Percentiles rank a stretch among this genome's conserved stretches.
Conservation (phyloP, 345 rosid genomes). For the Populus deltoides region DNA sequence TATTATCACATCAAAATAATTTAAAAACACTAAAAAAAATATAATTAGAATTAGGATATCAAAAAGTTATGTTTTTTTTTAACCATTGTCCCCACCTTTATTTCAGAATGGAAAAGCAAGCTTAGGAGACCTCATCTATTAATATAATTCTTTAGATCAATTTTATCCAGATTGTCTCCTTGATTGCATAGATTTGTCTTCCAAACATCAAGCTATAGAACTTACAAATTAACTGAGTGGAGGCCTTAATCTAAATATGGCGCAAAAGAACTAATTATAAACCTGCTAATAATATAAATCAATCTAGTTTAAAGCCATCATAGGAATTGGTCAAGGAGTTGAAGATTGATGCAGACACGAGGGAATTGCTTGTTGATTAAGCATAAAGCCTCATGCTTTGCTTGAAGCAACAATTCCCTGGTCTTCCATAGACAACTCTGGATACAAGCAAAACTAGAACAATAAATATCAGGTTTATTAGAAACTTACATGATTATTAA, state of each 20-base stretch:
- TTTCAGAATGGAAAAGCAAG: slow-evolving; percentile 82
- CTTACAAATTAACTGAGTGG: slow-evolving; percentile 71
- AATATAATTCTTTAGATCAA: slow-evolving; percentile 75
- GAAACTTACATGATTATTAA: too few species aligned
- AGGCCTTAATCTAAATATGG: slow-evolving; percentile 75
- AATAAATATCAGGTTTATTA: too few species aligned
- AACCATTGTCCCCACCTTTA: slow-evolving; percentile 8
- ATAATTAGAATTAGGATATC: neutral
- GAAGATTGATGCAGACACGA: slow-evolving; percentile 79
- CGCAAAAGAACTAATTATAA: slow-evolving; percentile 55
- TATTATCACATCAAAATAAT: too few species aligned
- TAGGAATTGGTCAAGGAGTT: slow-evolving; percentile 95
- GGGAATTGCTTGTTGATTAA: slow-evolving; percentile 76
- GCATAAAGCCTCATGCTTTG: slow-evolving; percentile 81
- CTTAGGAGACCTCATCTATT: slow-evolving; percentile 78
- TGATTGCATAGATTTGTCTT: slow-evolving; percentile 83
- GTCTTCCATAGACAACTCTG: slow-evolving; percentile 84
- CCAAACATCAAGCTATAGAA: slow-evolving; percentile 93
- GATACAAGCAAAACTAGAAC: slow-evolving; percentile 93
- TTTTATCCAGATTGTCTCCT: slow-evolving; percentile 82
- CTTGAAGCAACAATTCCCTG: slow-evolving; percentile 84
- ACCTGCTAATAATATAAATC: slow-evolving; percentile 39
- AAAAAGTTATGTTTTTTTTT: neutral
- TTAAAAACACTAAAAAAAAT: too few species aligned
- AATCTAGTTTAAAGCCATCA: slow-evolving; percentile 66